Conservation (phyloP, 2,329 filamentous ascomycete genomes). For the Parascedosporium putredinis region DNA sequence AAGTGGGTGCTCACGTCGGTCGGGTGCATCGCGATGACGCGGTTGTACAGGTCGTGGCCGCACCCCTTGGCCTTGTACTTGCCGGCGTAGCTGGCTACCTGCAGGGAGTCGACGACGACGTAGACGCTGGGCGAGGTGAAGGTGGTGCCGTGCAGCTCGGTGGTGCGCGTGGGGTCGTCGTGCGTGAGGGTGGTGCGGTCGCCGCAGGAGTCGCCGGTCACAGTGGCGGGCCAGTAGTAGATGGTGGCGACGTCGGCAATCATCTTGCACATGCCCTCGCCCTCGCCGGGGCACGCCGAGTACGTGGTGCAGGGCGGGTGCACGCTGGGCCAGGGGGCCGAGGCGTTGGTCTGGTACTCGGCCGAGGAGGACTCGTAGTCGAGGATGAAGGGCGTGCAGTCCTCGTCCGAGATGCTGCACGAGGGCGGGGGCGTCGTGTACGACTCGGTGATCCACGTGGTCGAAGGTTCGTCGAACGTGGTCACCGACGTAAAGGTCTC, state of each 20-base stretch:
- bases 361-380: constrained; percentile 5
- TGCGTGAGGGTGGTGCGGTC: constrained; percentile 5
- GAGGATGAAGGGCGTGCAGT: constrained; percentile 3
- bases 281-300: constrained; percentile 1
- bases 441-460: neutral
- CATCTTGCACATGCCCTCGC: constrained; percentile 4
- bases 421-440: constrained; percentile 1
- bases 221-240: constrained; percentile 8
- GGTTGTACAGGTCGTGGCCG: neutral
- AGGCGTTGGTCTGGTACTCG: constrained; percentile 5
- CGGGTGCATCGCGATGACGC: neutral
- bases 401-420: constrained; percentile 2
- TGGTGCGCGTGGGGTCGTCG: constrained; percentile 1
- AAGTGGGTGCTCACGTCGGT: constrained; percentile 7
- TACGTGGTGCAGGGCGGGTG: constrained; percentile 6
- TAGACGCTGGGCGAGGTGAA: constrained; percentile 9
- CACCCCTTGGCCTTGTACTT: neutral
- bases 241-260: neutral
- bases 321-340: neutral
- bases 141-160: neutral
- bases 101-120: neutral
- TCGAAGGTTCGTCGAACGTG: neutral
- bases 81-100: neutral
- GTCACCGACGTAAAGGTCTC: neutral
- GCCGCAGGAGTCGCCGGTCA: constrained; percentile 7